phyloP scores from a whole-genome alignment of 352 stramenopile genomes.

The Discostella stelligera region DNA sequence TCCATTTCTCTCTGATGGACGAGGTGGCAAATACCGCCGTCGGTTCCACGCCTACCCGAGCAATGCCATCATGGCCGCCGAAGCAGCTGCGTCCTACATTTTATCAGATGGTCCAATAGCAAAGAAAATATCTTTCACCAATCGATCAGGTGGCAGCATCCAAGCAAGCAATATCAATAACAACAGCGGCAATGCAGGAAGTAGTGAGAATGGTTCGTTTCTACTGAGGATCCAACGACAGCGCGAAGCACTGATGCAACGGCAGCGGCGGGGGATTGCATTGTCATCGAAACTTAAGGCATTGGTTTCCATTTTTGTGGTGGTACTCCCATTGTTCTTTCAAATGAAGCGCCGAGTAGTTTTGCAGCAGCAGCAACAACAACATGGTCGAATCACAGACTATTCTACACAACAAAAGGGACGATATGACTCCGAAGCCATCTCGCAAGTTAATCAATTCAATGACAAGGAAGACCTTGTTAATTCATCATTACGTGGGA shows the following conservation, averaged over 20 bases:
- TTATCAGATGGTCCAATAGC: conserved; percentile 13
- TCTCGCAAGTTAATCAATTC: not conserved
- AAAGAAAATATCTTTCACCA: conserved; percentile 11
- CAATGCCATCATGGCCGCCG: conserved; percentile 29
- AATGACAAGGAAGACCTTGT: not conserved
- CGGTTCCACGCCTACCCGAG: not conserved
- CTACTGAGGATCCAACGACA: conserved; percentile 22
- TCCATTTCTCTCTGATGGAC: too few species aligned
- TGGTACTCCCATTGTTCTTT: conserved; percentile 12
- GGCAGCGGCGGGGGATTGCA: conserved; percentile 7
- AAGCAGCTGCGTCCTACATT: conserved; percentile 35
- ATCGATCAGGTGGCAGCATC: conserved; percentile 10
- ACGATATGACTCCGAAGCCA: not conserved
- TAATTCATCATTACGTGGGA: not conserved
- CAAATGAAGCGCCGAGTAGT: not conserved
- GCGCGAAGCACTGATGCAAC: conserved; percentile 12
- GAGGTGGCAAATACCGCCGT: not conserved
- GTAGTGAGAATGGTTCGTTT: conserved; percentile 11
- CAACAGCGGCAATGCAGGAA: not conserved
- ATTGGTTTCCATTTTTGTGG: conserved; percentile 6
- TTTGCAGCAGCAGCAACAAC: not conserved
- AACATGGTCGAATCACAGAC: not conserved
- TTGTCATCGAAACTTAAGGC: not conserved
- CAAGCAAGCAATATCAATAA: conserved; percentile 4
- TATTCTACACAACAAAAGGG: too few species aligned